Evolutionary conservation across 2,329 filamentous ascomycete species (phyloP), one percentile per base, ranked within the genome.

Genomic region (Apiospora rasikravindrae): DNA sequence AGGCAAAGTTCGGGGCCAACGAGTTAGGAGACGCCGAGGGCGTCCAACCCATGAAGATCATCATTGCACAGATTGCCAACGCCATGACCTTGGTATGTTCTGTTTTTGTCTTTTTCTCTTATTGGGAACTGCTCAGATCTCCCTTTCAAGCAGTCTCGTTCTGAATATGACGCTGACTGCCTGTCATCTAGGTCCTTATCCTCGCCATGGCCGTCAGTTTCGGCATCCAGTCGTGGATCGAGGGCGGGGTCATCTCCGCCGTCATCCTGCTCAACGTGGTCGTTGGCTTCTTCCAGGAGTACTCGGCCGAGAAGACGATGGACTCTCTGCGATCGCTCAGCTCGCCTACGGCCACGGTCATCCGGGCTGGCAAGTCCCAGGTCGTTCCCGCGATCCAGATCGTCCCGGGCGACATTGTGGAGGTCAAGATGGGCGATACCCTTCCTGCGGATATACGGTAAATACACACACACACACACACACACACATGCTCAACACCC

Each of bases 51-150:
- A 78, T 85, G 66, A 90, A 90, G 77, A 91, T 92, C 72, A 78
- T 92, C 24, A 80, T 91, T 57, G 83, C 87, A 57, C 90, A 92
- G 78, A 82, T 92, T 67, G 89, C 89, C 67, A 92, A 92, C 78
- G 90, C 89, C 14, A 91, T 92, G 90, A 91, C 88, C 75, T 80
- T 92, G 79, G 90, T 89, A 80, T 8, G 75, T 45, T 26, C 2
- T 37, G 8, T 37, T n/a, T n/a, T n/a, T n/a, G n/a, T n/a, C n/a
- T n/a, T n/a, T n/a, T n/a, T n/a, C n/a, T n/a, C n/a, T n/a, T n/a
- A n/a, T n/a, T n/a, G n/a, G n/a, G n/a, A n/a, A n/a, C n/a, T n/a
- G n/a, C n/a, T n/a, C n/a, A n/a, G n/a, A n/a, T n/a, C n/a, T n/a
- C n/a, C 33, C 33, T 37, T 37, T 37, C 33, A 37, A 6, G 33